Conservation (phyloP, 129 eudicot species). For the Calendula officinalis region DNA sequence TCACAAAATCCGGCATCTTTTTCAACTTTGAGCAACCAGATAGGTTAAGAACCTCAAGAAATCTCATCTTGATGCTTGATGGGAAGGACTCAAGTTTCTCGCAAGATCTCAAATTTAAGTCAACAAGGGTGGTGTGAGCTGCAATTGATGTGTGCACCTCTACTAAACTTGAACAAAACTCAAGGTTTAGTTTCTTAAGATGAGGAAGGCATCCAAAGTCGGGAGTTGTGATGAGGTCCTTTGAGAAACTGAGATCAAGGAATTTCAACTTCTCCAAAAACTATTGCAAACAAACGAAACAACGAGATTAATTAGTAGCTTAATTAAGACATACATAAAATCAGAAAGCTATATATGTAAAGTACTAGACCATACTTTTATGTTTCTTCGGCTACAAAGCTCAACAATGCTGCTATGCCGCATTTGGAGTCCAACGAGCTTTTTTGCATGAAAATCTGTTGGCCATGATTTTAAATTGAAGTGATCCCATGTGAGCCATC, state of each 20-base stretch:
- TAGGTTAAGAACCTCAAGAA: conserved; percentile 10
- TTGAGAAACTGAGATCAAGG: conserved; percentile 28
- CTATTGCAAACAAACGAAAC: neutral
- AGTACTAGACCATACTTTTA: neutral
- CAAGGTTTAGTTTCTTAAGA: conserved; percentile 25
- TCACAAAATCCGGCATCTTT: conserved; percentile 19
- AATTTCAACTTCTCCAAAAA: conserved; percentile 20
- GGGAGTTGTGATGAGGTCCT: conserved; percentile 21
- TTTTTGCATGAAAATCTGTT: conserved; percentile 4
- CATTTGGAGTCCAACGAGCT: conserved; percentile 29
- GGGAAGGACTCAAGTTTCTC: conserved; percentile 25
- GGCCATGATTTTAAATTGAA: conserved; percentile 17
- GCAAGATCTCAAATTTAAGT: conserved; percentile 21
- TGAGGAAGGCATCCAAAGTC: conserved; percentile 14
- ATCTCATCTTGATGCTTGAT: conserved; percentile 13
- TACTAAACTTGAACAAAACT: conserved; percentile 18
- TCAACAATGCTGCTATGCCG: conserved; percentile 5
- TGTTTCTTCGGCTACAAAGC: conserved; percentile 16
- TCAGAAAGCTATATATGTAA: neutral
- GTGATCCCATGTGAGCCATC: conserved; percentile 28
- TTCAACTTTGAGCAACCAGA: conserved; percentile 8
- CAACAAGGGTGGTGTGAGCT: conserved; percentile 14
- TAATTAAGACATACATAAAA: neutral
- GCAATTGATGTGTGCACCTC: conserved; percentile 33
- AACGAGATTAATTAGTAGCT: neutral